Conservation (phyloP, 2,329 filamentous ascomycete species). For the Aureobasidium sp. region DNA sequence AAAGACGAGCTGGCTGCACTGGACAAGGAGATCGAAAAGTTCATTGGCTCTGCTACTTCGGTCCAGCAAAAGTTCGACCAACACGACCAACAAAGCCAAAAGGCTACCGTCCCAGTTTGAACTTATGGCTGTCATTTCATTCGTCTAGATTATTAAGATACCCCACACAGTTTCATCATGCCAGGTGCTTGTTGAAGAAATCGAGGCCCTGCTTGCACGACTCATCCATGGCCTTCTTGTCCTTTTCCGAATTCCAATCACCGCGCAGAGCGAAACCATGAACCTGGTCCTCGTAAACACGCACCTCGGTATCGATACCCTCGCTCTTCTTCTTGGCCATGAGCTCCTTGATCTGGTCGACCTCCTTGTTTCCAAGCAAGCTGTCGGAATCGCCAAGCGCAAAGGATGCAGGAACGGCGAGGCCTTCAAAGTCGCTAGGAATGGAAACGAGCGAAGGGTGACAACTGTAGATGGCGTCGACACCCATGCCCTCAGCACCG, state of each 20-base stretch:
- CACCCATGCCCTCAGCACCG: slow-evolving; percentile 22
- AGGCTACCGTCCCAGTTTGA: slow-evolving; percentile 2
- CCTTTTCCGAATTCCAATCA: slow-evolving; percentile 36
- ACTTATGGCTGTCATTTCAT: neutral
- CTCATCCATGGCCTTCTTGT: slow-evolving; percentile 41
- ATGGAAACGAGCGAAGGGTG: slow-evolving; percentile 36
- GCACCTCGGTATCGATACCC: slow-evolving; percentile 29
- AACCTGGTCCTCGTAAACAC: slow-evolving; percentile 35
- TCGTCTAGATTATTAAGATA: slow-evolving; percentile 6
- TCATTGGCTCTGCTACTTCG: slow-evolving; percentile 65
- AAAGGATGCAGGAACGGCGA: slow-evolving; percentile 32
- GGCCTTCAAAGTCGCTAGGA: slow-evolving; percentile 33
- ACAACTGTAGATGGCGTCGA: slow-evolving; percentile 34
- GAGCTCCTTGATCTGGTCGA: slow-evolving; percentile 32
- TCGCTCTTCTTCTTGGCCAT: slow-evolving; percentile 30
- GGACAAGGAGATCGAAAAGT: slow-evolving; percentile 86
- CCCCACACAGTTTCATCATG: neutral
- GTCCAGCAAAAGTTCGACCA: slow-evolving; percentile 15
- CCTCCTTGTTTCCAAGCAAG: slow-evolving; percentile 30
- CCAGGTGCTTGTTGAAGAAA: slow-evolving; percentile 17
- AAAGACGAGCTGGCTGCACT: slow-evolving; percentile 89
- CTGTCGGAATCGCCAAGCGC: slow-evolving; percentile 36
- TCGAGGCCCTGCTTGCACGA: slow-evolving; percentile 25
- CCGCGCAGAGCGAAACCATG: slow-evolving; percentile 37
- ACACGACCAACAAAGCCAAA: slow-evolving; percentile 4